Evolutionary conservation across 345 rosid species (phyloP).

Genomic region (Acer campestre): DNA sequence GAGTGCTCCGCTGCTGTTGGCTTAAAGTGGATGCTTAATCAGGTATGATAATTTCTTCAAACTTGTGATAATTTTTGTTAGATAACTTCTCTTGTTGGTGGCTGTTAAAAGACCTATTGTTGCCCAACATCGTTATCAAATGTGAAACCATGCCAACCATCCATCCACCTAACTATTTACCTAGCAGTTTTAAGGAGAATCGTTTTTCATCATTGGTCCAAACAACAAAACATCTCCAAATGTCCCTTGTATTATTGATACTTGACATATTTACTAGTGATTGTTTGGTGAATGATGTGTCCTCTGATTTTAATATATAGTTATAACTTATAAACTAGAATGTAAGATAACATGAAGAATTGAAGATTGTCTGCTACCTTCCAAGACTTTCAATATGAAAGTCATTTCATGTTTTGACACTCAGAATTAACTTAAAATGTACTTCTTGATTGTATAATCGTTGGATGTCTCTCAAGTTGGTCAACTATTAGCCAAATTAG

Average conservation of each 20-base stretch:
- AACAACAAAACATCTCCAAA: neutral
- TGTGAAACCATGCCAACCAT: neutral
- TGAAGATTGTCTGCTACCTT: neutral
- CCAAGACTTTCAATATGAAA: neutral
- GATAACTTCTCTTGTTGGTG: neutral
- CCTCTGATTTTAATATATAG: neutral
- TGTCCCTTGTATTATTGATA: neutral
- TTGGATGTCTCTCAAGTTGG: neutral
- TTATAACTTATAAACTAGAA: neutral
- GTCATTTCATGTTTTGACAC: neutral
- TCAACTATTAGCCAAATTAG: neutral
- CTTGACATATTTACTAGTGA: neutral
- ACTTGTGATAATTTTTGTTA: neutral
- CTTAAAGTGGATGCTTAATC: conserved; percentile 99
- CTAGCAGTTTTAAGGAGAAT: neutral
- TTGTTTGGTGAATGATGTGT: neutral
- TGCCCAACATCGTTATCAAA: neutral
- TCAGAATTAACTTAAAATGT: neutral
- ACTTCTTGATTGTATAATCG: neutral
- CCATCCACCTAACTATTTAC: conserved; percentile 5
- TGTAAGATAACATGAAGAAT: neutral
- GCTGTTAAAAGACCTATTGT: conserved; percentile 5
- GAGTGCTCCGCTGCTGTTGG: conserved; percentile 96
- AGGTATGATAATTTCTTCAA: conserved; percentile 47
- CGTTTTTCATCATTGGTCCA: neutral